These are phyloP conservation scores for Simmondsia chinensis DNA, from an alignment of 148 eudicot species.

Conservation along the genomic window DNA sequence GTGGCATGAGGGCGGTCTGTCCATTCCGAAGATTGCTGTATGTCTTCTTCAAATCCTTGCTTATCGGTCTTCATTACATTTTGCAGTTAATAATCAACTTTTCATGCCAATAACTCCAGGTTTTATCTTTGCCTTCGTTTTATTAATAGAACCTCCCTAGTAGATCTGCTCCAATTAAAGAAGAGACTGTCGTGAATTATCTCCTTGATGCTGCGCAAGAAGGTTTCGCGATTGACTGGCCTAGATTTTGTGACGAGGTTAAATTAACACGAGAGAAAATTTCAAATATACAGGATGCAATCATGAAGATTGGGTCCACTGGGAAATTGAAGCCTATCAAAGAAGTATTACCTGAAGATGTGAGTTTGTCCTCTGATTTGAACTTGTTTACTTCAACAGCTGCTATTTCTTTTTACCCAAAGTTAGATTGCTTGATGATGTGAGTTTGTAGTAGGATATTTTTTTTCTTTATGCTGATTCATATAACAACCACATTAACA, in stretches of 20 bases:
- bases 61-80: background rate
- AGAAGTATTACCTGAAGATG: slow-evolving; percentile 73
- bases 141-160: slow-evolving; percentile 51
- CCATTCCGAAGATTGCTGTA: slow-evolving; percentile 64
- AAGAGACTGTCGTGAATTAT: slow-evolving; percentile 51
- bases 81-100: background rate
- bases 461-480: background rate
- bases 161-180: slow-evolving; percentile 77
- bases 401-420: no score
- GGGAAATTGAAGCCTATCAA: slow-evolving; percentile 75
- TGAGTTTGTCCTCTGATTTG: no score
- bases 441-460: background rate
- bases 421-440: no score
- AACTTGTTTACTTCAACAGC: no score
- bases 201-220: slow-evolving; percentile 68
- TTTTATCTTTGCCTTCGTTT: background rate
- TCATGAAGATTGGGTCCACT: slow-evolving; percentile 58
- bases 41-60: slow-evolving; percentile 10
- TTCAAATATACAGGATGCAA: slow-evolving; percentile 27
- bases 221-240: slow-evolving; percentile 59
- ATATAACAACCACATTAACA: no score
- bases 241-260: slow-evolving; percentile 49
- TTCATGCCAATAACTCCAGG: background rate
- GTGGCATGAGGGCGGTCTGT: slow-evolving; percentile 65
- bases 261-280: slow-evolving; percentile 39